Evolutionary conservation across 331 rosid genomes (phyloP).

Genomic region (Rosa hybrid): DNA sequence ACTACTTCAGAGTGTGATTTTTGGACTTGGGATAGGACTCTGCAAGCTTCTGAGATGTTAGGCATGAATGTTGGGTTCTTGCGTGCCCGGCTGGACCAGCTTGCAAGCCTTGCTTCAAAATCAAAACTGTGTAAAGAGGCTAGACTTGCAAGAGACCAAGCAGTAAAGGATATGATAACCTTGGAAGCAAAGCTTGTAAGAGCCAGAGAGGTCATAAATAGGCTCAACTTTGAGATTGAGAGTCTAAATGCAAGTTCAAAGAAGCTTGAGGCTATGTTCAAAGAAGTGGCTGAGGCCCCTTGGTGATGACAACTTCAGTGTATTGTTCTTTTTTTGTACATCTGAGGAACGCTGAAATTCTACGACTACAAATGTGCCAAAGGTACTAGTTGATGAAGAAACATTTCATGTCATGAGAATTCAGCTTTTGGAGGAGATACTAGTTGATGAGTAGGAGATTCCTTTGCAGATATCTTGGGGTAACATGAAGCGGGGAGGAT

Average conservation of each 20-base stretch:
- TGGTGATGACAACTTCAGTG: slow-evolving; percentile 39
- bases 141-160: slow-evolving; percentile 22
- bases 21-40: slow-evolving; percentile 45
- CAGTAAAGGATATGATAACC: slow-evolving; percentile 24
- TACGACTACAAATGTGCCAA: background rate
- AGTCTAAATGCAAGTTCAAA: slow-evolving; percentile 13
- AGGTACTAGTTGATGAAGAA: slow-evolving; percentile 5
- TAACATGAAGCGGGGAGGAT: background rate
- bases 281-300: slow-evolving; percentile 45
- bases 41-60: slow-evolving; percentile 45
- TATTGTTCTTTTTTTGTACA: background rate
- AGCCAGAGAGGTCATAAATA: slow-evolving; percentile 7
- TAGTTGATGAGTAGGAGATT: background rate
- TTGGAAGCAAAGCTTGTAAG: slow-evolving; percentile 31
- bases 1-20: slow-evolving; percentile 34
- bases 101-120: slow-evolving; percentile 31
- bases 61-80: slow-evolving; percentile 60
- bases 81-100: slow-evolving; percentile 38
- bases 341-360: background rate
- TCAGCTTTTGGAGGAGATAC: background rate
- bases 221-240: slow-evolving; percentile 34
- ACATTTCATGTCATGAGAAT: background rate
- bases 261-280: slow-evolving; percentile 33
- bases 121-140: slow-evolving; percentile 32
- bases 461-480: background rate